A percentile compares a stretch with the other conserved stretches of the same genome.
Evolutionary conservation across 345 rosid genomes (phyloP).

Genomic region (Boechera divaricarpa): DNA sequence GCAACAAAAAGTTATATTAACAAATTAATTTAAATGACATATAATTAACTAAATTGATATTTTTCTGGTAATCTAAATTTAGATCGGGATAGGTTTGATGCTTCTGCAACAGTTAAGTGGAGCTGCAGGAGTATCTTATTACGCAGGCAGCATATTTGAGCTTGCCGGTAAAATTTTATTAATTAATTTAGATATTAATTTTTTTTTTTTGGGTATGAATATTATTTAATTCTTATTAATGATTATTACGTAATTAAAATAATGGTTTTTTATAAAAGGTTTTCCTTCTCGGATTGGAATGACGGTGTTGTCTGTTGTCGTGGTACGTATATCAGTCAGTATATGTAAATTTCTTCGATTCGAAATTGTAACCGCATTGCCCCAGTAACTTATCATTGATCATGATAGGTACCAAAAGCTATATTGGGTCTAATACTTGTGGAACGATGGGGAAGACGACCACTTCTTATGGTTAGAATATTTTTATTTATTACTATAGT

Average conservation of each 20-base stretch:
- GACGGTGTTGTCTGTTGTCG: conserved; percentile 39
- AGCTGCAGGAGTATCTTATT: conserved; percentile 48
- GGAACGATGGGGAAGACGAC: conserved; percentile 47
- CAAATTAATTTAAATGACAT: neutral
- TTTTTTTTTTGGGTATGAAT: neutral
- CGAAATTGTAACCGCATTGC: neutral
- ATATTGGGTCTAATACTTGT: conserved; percentile 30
- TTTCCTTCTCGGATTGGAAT: conserved; percentile 46
- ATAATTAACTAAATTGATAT: neutral
- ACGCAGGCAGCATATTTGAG: conserved; percentile 55
- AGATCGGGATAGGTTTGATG: conserved; percentile 74
- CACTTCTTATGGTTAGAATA: conserved; percentile 36
- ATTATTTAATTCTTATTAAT: neutral
- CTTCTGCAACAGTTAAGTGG: conserved; percentile 69
- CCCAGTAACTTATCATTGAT: neutral
- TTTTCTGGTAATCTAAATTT: neutral
- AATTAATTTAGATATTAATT: neutral
- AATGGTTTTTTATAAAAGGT: conserved; percentile 1
- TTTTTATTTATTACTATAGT: neutral
- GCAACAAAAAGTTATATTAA: neutral
- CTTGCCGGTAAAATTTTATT: conserved; percentile 51
- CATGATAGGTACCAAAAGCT: conserved; percentile 43
- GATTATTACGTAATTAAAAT: neutral
- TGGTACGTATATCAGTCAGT: conserved; percentile 24
- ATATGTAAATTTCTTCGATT: neutral